Conservation (phyloP, 177 flowering plant species). For the Vitis hybrid region DNA sequence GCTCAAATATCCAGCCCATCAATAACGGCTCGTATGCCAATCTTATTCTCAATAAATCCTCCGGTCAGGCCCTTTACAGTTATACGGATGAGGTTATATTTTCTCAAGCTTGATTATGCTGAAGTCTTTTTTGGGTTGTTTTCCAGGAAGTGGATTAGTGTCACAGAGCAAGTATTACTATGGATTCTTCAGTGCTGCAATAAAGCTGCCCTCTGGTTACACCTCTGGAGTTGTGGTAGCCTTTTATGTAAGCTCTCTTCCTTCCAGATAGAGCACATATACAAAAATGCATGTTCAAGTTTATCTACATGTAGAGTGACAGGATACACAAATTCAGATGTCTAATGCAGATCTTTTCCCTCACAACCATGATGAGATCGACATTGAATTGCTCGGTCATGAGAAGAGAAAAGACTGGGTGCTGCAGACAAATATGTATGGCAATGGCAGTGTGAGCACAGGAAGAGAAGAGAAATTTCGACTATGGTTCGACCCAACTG, state of each 20-base stretch:
- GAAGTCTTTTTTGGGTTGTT: not conserved
- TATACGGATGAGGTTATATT: not conserved
- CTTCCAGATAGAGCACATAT: not conserved
- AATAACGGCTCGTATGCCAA: constrained; percentile 47
- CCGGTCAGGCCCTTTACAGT: constrained; percentile 31
- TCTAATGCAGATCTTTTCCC: constrained; percentile 67
- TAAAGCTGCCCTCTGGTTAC: constrained; percentile 65
- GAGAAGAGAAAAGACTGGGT: constrained; percentile 68
- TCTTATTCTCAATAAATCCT: constrained; percentile 43
- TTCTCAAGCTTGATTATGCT: not conserved
- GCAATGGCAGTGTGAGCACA: constrained; percentile 68
- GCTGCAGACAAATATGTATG: constrained; percentile 79
- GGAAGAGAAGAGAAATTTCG: constrained; percentile 89
- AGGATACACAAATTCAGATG: constrained; percentile 38
- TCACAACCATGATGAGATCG: constrained; percentile 88
- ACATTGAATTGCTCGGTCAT: constrained; percentile 82
- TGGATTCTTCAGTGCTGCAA: constrained; percentile 75
- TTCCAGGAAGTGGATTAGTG: constrained; percentile 56
- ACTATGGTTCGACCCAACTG: constrained; percentile 88
- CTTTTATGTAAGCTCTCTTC: constrained; percentile 59
- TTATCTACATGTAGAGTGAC: not conserved
- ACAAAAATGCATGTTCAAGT: not conserved
- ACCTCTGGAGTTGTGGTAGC: constrained; percentile 88
- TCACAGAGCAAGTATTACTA: constrained; percentile 46
- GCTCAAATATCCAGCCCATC: constrained; percentile 27